These are phyloP conservation scores for Nissolia schottii DNA, from an alignment of 306 rosid genomes.

Conservation along the genomic window DNA sequence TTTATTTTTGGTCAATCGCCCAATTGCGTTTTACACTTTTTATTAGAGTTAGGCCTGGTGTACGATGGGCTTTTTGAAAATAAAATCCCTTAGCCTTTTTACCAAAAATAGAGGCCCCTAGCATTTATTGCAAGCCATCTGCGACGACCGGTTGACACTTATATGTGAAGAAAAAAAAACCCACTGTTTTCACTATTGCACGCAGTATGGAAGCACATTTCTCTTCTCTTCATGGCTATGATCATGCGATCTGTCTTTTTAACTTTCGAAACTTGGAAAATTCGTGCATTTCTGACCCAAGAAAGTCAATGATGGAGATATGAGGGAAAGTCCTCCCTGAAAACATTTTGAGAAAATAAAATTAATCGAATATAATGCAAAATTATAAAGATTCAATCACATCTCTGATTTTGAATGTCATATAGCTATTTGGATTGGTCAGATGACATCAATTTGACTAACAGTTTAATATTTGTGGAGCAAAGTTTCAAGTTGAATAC, in stretches of 20 bases:
- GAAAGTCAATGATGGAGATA: neutral
- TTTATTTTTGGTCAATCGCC: too few species aligned
- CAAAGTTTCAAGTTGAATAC: neutral
- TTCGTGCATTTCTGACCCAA: too few species aligned
- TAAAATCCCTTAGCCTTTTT: too few species aligned
- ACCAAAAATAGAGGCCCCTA: too few species aligned
- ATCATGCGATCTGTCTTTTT: too few species aligned
- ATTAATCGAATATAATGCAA: neutral
- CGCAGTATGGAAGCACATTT: too few species aligned
- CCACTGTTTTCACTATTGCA: too few species aligned
- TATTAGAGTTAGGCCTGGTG: neutral
- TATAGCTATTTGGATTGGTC: neutral
- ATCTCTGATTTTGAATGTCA: constrained; percentile 3
- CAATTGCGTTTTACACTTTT: too few species aligned
- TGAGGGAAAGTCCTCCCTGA: neutral
- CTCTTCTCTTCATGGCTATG: too few species aligned
- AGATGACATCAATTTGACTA: neutral
- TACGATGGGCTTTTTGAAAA: neutral
- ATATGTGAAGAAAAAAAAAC: too few species aligned
- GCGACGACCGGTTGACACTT: too few species aligned
- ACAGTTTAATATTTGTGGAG: neutral
- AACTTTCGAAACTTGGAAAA: too few species aligned
- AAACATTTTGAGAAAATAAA: neutral
- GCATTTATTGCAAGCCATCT: neutral
- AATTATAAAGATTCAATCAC: neutral